Evolutionary conservation across 179 eudicot genomes (phyloP), one percentile per base, ranked within the genome.

Genomic region (Silene coronaria): DNA sequence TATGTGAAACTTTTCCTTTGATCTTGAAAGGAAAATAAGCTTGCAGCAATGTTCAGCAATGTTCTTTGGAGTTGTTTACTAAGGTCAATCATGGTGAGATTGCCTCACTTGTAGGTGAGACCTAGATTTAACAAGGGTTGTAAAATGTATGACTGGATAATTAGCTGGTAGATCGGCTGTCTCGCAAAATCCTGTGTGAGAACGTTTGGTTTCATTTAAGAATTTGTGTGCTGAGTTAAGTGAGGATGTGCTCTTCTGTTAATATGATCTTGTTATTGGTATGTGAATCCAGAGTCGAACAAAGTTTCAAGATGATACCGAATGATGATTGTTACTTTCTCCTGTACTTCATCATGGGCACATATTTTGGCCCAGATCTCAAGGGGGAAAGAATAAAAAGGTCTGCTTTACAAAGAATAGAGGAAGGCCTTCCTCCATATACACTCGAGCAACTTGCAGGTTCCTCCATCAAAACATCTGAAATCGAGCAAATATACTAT

Each of bases 281-380:
- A 22, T 48, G 60, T 53, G 59, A 64, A 60, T 12, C 14, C 73
- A 67, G 77, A 32, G 34, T 32, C 55, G 28, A 63, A 36, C 67
- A 66, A 62, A 28, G 79, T 62, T 62, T 62, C 73, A 73, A 78
- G 75, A 82, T 60, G 72, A 65, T 63, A 42, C 61, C 76, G 17
- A 87, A 67, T 76, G 91, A 87, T 77, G 91, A 93, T 75, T 85
- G 87, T 73, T 82, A 75, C 76, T 93, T 93, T 81, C 91, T 93
- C 72, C 76, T 91, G 46, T 79, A 84, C 76, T 87, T 93, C 76
- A 87, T 91, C 73, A 86, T 88, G 88, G 98, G 98, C 24, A 80
- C 86, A 63, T 93, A 89, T 73, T 88, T 93, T 32, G 98, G 88
- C 2, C 98, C 98, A n/a, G 88, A 89, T 80, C 81, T 93, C 65